These are phyloP conservation scores for Nidula microcarpa DNA, from an alignment of 768 basidiomycete genomes.

Conservation along the genomic window DNA sequence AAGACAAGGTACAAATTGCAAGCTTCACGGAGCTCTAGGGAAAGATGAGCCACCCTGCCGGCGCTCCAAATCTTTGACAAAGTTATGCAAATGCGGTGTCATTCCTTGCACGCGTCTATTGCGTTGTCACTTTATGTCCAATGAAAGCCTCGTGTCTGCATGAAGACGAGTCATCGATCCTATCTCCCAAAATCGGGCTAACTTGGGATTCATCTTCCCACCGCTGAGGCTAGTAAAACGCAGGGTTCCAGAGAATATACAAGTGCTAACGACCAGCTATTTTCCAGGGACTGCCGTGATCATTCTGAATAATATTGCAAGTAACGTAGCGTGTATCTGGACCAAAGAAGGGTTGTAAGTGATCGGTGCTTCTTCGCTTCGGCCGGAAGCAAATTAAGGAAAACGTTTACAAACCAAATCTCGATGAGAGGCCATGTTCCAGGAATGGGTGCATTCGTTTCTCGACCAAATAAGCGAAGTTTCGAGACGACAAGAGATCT, in stretches of 20 bases:
- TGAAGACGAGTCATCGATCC: constrained; percentile 16
- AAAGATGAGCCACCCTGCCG: constrained; percentile 4
- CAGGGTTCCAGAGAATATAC: neutral
- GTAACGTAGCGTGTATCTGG: neutral
- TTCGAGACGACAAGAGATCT: too few relatives aligned
- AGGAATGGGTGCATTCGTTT: neutral
- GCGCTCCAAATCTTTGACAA: constrained; percentile 9
- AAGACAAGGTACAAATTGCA: constrained; percentile 16
- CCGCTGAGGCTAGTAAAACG: neutral
- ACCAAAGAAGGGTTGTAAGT: constrained; percentile 1
- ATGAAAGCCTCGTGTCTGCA: constrained; percentile 38
- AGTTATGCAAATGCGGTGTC: constrained; percentile 16
- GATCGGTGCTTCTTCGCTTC: constrained; percentile 20
- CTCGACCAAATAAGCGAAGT: neutral
- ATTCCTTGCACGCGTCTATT: constrained; percentile 29
- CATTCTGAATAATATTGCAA: neutral
- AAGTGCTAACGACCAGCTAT: neutral
- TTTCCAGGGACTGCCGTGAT: neutral
- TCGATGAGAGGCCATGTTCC: constrained; percentile 10
- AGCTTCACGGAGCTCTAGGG: constrained; percentile 21
- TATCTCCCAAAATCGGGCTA: constrained; percentile 5
- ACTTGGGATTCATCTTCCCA: constrained; percentile 5
- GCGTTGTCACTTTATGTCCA: constrained; percentile 26
- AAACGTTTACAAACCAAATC: constrained; percentile 17
- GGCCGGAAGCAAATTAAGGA: constrained; percentile 10